Evolutionary conservation across 768 basidiomycete genomes (phyloP).

Genomic region (Amanita polypyramis): DNA sequence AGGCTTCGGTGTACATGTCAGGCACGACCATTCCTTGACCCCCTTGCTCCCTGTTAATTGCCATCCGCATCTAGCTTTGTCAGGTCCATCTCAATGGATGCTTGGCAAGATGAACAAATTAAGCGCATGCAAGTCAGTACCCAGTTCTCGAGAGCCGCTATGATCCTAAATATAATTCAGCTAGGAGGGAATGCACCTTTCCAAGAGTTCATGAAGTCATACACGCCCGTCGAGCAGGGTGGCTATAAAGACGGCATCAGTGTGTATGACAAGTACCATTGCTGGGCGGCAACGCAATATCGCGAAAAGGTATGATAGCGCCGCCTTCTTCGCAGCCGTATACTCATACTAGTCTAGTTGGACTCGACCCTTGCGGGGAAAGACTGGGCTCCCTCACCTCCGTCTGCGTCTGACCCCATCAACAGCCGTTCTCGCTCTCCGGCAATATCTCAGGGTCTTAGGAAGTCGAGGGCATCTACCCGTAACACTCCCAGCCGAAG

Average conservation of each 20-base stretch:
- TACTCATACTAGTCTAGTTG: conserved; percentile 43
- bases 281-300: conserved; percentile 92
- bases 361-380: conserved; percentile 66
- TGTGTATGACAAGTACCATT: conserved; percentile 76
- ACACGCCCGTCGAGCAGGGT: conserved; percentile 53
- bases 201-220: conserved; percentile 65
- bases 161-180: conserved; percentile 24
- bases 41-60: conserved; percentile 12
- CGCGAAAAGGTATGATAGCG: conserved; percentile 66
- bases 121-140: conserved; percentile 74
- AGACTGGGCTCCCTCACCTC: conserved; percentile 68
- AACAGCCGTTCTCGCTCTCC: conserved; percentile 35
- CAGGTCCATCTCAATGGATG: conserved; percentile 92
- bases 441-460: conserved; percentile 68
- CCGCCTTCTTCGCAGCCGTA: conserved; percentile 6
- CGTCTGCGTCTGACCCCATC: conserved; percentile 39
- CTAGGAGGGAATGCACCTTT: conserved; percentile 85
- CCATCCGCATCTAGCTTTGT: conserved; percentile 54
- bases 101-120: conserved; percentile 86
- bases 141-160: conserved; percentile 4
- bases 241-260: conserved; percentile 57
- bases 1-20: conserved; percentile 92
- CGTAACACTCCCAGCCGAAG: conserved; percentile 42
- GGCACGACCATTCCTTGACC: conserved; percentile 25
- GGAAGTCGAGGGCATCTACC: conserved; percentile 72